Evolutionary conservation across 2,329 filamentous ascomycete genomes (phyloP), one percentile per base, ranked within the genome.

Genomic region (Fusarium paranaense): DNA sequence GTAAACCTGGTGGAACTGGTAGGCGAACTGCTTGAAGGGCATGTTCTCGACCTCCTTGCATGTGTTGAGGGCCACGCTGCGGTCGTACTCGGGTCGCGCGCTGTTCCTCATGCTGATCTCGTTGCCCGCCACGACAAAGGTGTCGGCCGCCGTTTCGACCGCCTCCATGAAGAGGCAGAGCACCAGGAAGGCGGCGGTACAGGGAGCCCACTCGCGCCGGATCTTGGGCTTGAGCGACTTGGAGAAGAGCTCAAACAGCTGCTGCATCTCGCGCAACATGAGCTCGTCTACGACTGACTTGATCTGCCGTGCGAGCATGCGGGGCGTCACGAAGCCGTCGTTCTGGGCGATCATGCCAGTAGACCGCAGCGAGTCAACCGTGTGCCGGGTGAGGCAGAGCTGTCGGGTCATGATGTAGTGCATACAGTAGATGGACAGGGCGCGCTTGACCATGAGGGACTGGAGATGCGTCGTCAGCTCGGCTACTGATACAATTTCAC

Each of bases 151-250:
- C 33, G 85, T 83, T 81, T 90, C 88, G 61, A 90, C 85, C 27
- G 86, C 81, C 80, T 90, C 89, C 88, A 90, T 90, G 77, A 90
- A 89, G 40, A 90, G 82, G 71, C 88, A 90, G 33, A 90, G 83
- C 5, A 89, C 85, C 13, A 90, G 80, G 75, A 90, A 90, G 0
- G 89, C 85, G 2, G 87, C 89, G 18, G 89, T 81, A 76, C 88
- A 90, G 2, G 88, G 87, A 38, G 87, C 88, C 88, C 88, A 90
- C 71, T 89, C 87, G 45, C 81, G 80, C 22, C 87, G 84, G 50
- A 85, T 83, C 79, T 89, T 89, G 20, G 86, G 86, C 79, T 90
- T 90, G 47, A 90, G 85, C 32, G 85, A 85, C 71, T 86, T 85
- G 70, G 85, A 83, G 77, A 90, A 89, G 69, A 83, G 80, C 42